Evolutionary conservation across 768 basidiomycete species (phyloP), one percentile per base, ranked within the genome.

Genomic region (Suillus sp.): DNA sequence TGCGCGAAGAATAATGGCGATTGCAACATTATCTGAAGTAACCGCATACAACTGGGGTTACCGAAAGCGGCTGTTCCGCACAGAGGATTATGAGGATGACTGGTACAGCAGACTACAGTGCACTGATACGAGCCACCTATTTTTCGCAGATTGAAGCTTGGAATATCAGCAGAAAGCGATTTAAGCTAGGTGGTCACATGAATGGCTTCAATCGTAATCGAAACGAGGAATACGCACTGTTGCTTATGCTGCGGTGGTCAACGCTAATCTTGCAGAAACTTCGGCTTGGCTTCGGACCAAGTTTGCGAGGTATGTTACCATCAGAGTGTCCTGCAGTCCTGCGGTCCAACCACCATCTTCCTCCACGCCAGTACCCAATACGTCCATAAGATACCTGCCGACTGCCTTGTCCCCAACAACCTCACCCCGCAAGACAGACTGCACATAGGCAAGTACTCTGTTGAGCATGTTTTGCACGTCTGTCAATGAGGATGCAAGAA

Each of bases 251-350:
- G 75, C 70, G 30, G 84, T 81, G 35, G 91, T 83, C 65, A 98
- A 83, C 57, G 92, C 91, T 75, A 98, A 79, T 70, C 96, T 86
- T 37, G 92, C 86, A 2, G 94, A 93, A 40, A 97, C 87, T 76
- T 98, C 96, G 56, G 93, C 91, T 79, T 99, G 96, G 62, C 93
- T 88, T 69, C 95, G 87, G 64, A 97, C 90, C 69, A 99, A 84
- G 75, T 94, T 96, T 30, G 93, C 92, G 69, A 99, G 82, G 78
- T 98, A 99, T 61, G 93, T 91, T 62, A 99, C 86, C 91, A 96
- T 96, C 67, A 99, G 81, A 30, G 90, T 93, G 72, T 98, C 96
- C 87, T 93, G 92, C 68, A 93, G 77, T 67, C 88, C 87, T 11
- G 86, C 79, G 70, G 91, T 89, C 80, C 94, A 95, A 5, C 84